These are phyloP conservation scores for Kurtzmaniella natalensis DNA, from an alignment of 1,139 yeast species.

Conservation along the genomic window DNA sequence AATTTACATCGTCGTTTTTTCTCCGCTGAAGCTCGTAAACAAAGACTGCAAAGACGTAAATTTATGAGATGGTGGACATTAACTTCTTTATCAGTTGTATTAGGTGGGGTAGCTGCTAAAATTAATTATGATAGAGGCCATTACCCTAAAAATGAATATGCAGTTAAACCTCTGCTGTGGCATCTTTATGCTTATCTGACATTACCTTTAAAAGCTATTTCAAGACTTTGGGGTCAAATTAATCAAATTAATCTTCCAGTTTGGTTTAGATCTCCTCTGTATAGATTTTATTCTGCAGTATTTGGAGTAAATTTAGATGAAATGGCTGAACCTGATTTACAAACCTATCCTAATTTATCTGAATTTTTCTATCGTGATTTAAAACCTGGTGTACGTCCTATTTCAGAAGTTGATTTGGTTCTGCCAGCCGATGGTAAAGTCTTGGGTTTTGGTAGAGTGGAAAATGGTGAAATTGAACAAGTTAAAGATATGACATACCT, in stretches of 20 bases:
- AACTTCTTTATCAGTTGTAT: constrained; percentile 58
- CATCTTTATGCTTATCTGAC: constrained; percentile 84
- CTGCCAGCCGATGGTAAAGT: constrained; percentile 95
- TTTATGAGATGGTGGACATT: constrained; percentile 68
- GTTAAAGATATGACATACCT: constrained; percentile 96
- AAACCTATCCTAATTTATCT: constrained; percentile 70
- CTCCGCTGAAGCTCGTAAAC: constrained; percentile 39
- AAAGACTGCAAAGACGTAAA: constrained; percentile 43
- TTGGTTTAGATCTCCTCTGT: constrained; percentile 86
- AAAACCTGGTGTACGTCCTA: constrained; percentile 75
- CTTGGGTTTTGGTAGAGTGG: constrained; percentile 78
- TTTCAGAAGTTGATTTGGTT: constrained; percentile 64
- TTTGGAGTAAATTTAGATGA: constrained; percentile 91
- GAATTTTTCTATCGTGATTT: constrained; percentile 89
- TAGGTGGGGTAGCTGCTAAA: constrained; percentile 62
- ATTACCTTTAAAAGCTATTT: constrained; percentile 84
- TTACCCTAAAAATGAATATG: constrained; percentile 36
- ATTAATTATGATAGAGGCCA: constrained; percentile 39
- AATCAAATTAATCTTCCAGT: constrained; percentile 81
- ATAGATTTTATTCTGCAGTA: constrained; percentile 65
- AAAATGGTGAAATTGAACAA: constrained; percentile 86
- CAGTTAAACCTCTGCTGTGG: constrained; percentile 72
- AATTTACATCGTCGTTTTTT: constrained; percentile 39
- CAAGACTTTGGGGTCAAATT: constrained; percentile 91
- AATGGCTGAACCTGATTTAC: constrained; percentile 78